phyloP scores from a whole-genome alignment of 2,329 filamentous ascomycete species.

The Pseudocercospora pini-densiflorae region DNA sequence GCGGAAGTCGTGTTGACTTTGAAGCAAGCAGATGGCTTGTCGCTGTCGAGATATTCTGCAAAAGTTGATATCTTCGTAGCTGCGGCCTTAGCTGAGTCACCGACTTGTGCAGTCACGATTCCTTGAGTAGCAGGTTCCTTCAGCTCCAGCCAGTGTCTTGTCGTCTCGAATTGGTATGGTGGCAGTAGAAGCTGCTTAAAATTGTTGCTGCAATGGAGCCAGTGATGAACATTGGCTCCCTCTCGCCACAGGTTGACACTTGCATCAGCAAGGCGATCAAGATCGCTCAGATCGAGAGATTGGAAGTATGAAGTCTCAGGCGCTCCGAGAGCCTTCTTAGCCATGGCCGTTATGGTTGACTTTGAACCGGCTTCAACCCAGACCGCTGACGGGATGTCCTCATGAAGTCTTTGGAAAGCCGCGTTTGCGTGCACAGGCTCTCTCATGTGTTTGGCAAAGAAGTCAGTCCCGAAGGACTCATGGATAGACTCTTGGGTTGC shows the following conservation, averaged over 20 bases:
- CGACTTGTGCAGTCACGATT: neutral
- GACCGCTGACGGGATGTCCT: slow-evolving; percentile 11
- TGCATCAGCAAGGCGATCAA: neutral
- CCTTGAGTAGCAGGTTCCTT: neutral
- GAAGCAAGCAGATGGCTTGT: too few species aligned
- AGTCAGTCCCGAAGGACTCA: too few species aligned
- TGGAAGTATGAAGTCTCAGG: neutral
- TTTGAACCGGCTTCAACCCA: slow-evolving; percentile 25
- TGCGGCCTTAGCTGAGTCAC: neutral
- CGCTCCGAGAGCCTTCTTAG: neutral
- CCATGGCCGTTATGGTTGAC: slow-evolving; percentile 20
- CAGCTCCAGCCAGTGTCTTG: slow-evolving; percentile 18
- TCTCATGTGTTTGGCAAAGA: too few species aligned
- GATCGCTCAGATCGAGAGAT: too few species aligned
- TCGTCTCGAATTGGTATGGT: slow-evolving; percentile 14
- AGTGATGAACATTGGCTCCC: slow-evolving; percentile 8
- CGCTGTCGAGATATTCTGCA: too few species aligned
- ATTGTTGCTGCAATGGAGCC: slow-evolving; percentile 9
- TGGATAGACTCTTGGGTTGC: too few species aligned
- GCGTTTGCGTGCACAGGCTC: too few species aligned
- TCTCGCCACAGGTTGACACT: slow-evolving; percentile 9
- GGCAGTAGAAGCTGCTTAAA: slow-evolving; percentile 10
- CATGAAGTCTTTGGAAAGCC: slow-evolving; percentile 5
- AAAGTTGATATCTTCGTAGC: neutral
- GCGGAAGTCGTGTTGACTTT: too few species aligned